phyloP scores from a whole-genome alignment of 2,329 filamentous ascomycete species.

The Corniculantispora saksenae region DNA sequence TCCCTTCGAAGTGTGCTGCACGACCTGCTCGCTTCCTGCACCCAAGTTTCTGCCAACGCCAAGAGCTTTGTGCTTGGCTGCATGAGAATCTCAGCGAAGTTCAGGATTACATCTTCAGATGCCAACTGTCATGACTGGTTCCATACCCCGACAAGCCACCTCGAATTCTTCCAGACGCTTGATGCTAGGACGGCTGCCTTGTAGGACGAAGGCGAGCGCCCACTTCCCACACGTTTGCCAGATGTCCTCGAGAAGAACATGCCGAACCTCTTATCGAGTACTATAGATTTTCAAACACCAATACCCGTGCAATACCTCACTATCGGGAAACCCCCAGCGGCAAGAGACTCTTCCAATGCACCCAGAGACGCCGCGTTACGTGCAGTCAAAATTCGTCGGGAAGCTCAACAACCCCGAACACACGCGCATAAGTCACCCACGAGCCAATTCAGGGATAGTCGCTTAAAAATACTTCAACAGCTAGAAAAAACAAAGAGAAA shows the following conservation, averaged over 20 bases:
- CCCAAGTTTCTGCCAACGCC: constrained; percentile 28
- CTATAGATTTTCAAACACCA: background rate
- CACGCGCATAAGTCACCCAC: background rate
- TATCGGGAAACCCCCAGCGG: background rate
- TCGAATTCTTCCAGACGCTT: constrained; percentile 34
- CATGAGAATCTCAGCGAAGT: constrained; percentile 29
- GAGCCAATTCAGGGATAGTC: constrained; percentile 14
- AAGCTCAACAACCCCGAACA: too few relatives aligned
- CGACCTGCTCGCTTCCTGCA: constrained; percentile 13
- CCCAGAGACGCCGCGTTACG: background rate
- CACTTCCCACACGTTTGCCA: constrained; percentile 37
- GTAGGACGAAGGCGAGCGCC: constrained; percentile 32
- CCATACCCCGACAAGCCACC: constrained; percentile 32
- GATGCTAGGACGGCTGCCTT: constrained; percentile 31
- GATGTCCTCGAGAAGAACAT: constrained; percentile 23
- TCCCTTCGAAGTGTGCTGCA: constrained; percentile 26
- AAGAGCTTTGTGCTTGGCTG: constrained; percentile 34
- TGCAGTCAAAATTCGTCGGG: constrained; percentile 1
- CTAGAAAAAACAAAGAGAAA: constrained; percentile 31
- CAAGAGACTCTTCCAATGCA: background rate
- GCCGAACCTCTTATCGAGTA: background rate
- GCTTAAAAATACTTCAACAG: constrained; percentile 30
- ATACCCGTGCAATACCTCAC: background rate
- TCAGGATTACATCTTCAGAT: constrained; percentile 31
- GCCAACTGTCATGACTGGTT: constrained; percentile 38